Evolutionary conservation across 2,329 filamentous ascomycete species (phyloP).

Genomic region (Pseudogymnoascus sp.): DNA sequence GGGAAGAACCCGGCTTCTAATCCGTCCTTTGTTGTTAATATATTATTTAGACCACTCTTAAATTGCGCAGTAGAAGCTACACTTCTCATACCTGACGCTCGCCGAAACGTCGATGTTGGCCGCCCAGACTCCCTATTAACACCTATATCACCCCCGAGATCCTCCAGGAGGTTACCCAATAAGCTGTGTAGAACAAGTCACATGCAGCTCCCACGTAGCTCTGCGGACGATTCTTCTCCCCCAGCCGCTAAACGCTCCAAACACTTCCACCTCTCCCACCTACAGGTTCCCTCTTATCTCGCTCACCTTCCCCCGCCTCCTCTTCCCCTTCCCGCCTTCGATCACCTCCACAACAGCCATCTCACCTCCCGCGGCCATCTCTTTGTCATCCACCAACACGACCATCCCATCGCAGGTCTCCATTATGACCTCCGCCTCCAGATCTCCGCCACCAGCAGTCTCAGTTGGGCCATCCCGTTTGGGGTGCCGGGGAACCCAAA

Average conservation of each 20-base stretch:
- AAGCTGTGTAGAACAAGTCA: background rate
- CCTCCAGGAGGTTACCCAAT: background rate
- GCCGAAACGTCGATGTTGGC: background rate
- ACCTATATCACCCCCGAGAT: background rate
- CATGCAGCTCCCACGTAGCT: background rate
- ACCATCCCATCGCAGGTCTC: slow-evolving; percentile 59
- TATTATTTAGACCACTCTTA: background rate
- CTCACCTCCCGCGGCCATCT: slow-evolving; percentile 35
- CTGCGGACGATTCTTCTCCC: background rate
- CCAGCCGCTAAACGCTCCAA: background rate
- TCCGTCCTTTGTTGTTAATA: background rate
- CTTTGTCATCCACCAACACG: slow-evolving; percentile 67
- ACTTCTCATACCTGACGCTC: background rate
- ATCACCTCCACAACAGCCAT: background rate
- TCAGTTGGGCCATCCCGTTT: slow-evolving; percentile 49
- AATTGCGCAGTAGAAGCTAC: background rate
- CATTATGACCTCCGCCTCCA: slow-evolving; percentile 65
- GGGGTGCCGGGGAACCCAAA: slow-evolving; percentile 52
- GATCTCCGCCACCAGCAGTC: slow-evolving; percentile 52
- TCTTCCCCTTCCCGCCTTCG: background rate
- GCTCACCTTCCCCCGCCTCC: background rate
- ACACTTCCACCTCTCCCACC: background rate
- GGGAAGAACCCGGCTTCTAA: background rate
- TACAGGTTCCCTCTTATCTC: background rate
- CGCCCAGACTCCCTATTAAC: background rate